phyloP scores from a whole-genome alignment of 108 stramenopile genomes.

The Cyclotella cryptica region DNA sequence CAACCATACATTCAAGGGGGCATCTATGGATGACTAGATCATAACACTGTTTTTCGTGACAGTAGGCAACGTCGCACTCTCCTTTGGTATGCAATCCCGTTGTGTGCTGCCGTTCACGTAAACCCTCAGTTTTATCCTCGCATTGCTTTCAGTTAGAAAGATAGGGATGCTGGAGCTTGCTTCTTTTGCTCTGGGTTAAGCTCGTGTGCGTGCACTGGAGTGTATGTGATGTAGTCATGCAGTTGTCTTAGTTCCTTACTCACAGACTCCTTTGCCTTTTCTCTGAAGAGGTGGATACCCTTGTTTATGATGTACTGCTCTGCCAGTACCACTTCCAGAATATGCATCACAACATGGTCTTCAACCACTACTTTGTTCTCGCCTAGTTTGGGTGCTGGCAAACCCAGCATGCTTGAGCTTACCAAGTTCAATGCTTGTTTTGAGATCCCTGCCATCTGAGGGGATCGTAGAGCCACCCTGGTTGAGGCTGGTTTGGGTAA shows the following conservation, averaged over 20 bases:
- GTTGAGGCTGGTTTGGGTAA: too few relatives aligned
- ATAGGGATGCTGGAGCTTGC: not conserved
- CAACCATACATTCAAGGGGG: slow-evolving; percentile 3
- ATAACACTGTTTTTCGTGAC: not conserved
- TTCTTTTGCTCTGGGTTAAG: not conserved
- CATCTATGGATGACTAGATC: slow-evolving; percentile 10
- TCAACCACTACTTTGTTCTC: too few relatives aligned
- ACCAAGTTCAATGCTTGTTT: too few relatives aligned
- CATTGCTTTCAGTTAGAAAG: slow-evolving; percentile 8
- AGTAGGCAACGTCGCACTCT: slow-evolving; percentile 7
- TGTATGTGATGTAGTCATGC: not conserved
- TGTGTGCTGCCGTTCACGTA: slow-evolving; percentile 17
- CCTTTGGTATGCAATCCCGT: not conserved
- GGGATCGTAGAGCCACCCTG: too few relatives aligned
- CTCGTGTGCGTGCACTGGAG: not conserved
- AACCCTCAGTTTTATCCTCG: not conserved
- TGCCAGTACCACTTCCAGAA: not conserved
- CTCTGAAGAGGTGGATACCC: slow-evolving; percentile 1
- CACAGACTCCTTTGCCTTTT: not conserved
- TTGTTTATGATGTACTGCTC: not conserved
- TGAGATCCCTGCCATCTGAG: too few relatives aligned
- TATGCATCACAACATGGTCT: not conserved
- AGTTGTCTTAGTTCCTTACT: slow-evolving; percentile 8
- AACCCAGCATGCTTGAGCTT: too few relatives aligned
- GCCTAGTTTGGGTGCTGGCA: too few relatives aligned